These are phyloP conservation scores for Candida endomychidarum DNA, from an alignment of 805 yeast species.

Conservation along the genomic window DNA sequence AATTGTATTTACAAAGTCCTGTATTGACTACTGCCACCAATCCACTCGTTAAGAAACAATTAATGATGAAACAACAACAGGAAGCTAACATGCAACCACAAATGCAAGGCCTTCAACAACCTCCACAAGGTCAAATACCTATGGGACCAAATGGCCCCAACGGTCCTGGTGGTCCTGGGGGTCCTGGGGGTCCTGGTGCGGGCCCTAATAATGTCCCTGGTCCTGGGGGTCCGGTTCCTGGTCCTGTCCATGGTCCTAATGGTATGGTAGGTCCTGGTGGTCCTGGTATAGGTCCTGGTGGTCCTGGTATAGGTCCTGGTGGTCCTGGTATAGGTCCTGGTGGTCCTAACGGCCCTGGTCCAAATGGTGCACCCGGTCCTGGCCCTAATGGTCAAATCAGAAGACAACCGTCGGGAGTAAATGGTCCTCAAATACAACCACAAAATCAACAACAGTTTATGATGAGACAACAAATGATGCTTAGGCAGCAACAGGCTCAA, in stretches of 20 bases:
- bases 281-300: background rate
- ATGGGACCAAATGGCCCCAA: constrained; percentile 3
- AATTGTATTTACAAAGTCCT: constrained; percentile 19
- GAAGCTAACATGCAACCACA: constrained; percentile 3
- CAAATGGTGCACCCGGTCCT: too few species aligned
- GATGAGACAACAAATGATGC: constrained; percentile 28
- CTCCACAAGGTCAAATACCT: constrained; percentile 14
- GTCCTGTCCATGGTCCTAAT: constrained; percentile 1
- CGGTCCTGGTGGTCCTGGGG: background rate
- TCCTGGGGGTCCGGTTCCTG: background rate
- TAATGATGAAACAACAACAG: constrained; percentile 17
- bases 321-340: background rate
- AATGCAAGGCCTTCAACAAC: constrained; percentile 5
- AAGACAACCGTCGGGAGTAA: constrained; percentile 4
- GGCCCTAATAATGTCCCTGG: too few species aligned
- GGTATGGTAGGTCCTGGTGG: background rate
- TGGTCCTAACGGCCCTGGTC: constrained; percentile 3
- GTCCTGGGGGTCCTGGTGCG: background rate
- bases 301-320: background rate
- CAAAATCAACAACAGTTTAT: constrained; percentile 26
- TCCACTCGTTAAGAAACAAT: constrained; percentile 20
- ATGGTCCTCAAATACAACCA: constrained; percentile 24
- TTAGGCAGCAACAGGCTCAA: constrained; percentile 25
- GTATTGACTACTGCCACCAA: constrained; percentile 15
- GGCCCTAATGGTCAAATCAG: constrained; percentile 1